A percentile compares a stretch with the other conserved stretches of the same genome.
Evolutionary conservation across 192 early-diverging fungal species (phyloP).

Genomic region (Dispira parvispora): DNA sequence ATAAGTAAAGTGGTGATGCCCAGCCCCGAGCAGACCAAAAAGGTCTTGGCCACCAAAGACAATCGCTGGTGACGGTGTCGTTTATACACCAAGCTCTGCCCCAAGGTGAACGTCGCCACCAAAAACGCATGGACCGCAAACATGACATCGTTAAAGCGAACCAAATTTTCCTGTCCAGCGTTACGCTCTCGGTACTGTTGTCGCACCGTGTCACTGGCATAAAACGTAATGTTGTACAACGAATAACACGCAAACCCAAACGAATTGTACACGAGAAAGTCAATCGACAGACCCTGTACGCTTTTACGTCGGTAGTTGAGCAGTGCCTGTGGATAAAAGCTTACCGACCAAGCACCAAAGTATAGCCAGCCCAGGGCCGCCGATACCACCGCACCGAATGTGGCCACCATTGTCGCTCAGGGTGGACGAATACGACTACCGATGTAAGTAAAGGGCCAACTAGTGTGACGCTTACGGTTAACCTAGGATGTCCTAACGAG

Average conservation of each 20-base stretch:
- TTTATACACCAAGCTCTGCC: constrained; percentile 50
- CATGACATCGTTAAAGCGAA: constrained; percentile 69
- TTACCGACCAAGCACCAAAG: constrained; percentile 72
- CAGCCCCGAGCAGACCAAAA: constrained; percentile 21
- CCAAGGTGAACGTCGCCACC: constrained; percentile 37
- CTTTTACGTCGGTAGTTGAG: constrained; percentile 63
- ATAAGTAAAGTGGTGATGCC: constrained; percentile 13
- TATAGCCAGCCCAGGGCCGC: constrained; percentile 39
- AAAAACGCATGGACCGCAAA: constrained; percentile 75
- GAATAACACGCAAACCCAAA: constrained; percentile 77
- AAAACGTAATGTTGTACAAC: constrained; percentile 63
- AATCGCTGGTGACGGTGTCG: constrained; percentile 29
- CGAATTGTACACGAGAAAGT: constrained; percentile 77
- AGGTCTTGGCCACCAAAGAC: constrained; percentile 18
- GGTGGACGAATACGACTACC: too few relatives aligned
- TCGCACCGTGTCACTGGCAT: constrained; percentile 38
- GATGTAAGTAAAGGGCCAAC: too few relatives aligned
- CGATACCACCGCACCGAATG: constrained; percentile 2
- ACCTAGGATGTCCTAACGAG: too few relatives aligned
- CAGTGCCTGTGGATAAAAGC: constrained; percentile 75
- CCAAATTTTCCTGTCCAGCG: constrained; percentile 47
- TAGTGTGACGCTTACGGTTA: too few relatives aligned
- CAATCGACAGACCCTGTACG: constrained; percentile 75
- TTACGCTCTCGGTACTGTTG: constrained; percentile 56
- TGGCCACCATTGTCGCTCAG: not conserved